Percentiles rank a stretch among this genome's conserved stretches.
phyloP scores from a whole-genome alignment of 208 protist species.

The Leishmania tropica region DNA sequence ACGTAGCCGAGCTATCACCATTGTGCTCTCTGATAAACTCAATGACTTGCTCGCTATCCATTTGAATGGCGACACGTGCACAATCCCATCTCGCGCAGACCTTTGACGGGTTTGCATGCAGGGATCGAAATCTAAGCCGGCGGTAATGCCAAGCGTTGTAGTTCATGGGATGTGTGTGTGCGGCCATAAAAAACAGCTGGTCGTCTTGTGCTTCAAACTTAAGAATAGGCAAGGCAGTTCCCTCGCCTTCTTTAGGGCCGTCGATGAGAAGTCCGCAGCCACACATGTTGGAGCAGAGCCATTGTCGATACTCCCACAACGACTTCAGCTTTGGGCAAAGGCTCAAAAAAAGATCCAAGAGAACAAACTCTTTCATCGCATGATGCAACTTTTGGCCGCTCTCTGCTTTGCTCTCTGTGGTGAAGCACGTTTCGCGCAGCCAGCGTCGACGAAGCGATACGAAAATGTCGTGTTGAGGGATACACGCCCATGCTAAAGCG shows the following conservation, averaged over 20 bases:
- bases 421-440: neutral
- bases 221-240: neutral
- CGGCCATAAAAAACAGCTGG: constrained; percentile 39
- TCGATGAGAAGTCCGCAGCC: neutral
- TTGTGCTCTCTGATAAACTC: constrained; percentile 63
- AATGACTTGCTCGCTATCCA: constrained; percentile 33
- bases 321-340: constrained; percentile 41
- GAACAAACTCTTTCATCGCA: constrained; percentile 43
- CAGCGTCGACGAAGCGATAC: constrained; percentile 1
- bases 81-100: neutral
- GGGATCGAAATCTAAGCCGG: constrained; percentile 16
- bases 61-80: neutral
- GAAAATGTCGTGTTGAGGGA: constrained; percentile 14
- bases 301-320: constrained; percentile 62
- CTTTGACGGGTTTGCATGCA: neutral
- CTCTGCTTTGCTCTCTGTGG: neutral
- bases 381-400: neutral
- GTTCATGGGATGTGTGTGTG: constrained; percentile 77
- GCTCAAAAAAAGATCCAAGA: constrained; percentile 54
- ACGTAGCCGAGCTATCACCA: constrained; percentile 52
- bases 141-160: constrained; percentile 88
- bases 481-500: constrained; percentile 19
- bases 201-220: constrained; percentile 18
- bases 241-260: too few relatives aligned
- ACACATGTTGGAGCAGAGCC: constrained; percentile 36